Evolutionary conservation across 2,329 filamentous ascomycete species (phyloP).

Genomic region (Tothia fuscella): DNA sequence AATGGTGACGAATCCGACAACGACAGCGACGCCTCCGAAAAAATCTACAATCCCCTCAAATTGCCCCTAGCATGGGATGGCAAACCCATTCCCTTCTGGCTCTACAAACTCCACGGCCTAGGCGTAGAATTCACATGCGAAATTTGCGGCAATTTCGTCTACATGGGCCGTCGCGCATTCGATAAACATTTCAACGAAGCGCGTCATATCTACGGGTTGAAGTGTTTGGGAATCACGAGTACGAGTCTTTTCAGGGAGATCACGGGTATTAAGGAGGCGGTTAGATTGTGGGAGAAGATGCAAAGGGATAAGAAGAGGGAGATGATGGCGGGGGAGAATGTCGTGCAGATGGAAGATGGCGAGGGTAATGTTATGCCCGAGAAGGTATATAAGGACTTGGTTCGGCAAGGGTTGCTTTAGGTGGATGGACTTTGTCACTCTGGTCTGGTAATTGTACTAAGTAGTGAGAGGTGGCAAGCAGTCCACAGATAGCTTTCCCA

Average conservation of each 20-base stretch:
- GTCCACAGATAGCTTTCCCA: too few species aligned
- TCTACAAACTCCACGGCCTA: constrained; percentile 91
- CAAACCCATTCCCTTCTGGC: constrained; percentile 97
- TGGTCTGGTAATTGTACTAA: too few species aligned
- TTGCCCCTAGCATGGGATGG: constrained; percentile 95
- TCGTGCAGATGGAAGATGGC: constrained; percentile 97
- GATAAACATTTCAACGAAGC: constrained; percentile 98
- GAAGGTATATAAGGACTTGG: constrained; percentile 92
- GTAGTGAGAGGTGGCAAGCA: too few species aligned
- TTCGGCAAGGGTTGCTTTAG: constrained; percentile 78
- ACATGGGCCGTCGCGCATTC: constrained; percentile 90
- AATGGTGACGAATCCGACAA: constrained; percentile 50
- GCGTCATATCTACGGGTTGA: constrained; percentile 82
- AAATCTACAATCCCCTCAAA: constrained; percentile 93
- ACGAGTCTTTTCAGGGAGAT: constrained; percentile 89
- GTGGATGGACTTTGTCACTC: not conserved
- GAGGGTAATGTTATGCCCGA: constrained; percentile 99
- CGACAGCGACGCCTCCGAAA: constrained; percentile 49
- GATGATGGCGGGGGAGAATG: constrained; percentile 62
- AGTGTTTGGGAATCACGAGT: constrained; percentile 87
- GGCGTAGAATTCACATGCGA: constrained; percentile 94
- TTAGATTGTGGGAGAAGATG: constrained; percentile 86
- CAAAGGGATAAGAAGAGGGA: constrained; percentile 72
- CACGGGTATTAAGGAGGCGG: constrained; percentile 77
- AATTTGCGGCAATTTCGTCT: constrained; percentile 96